Evolutionary conservation across 257 asterid species (phyloP).

Genomic region (Scutellaria baicalensis): DNA sequence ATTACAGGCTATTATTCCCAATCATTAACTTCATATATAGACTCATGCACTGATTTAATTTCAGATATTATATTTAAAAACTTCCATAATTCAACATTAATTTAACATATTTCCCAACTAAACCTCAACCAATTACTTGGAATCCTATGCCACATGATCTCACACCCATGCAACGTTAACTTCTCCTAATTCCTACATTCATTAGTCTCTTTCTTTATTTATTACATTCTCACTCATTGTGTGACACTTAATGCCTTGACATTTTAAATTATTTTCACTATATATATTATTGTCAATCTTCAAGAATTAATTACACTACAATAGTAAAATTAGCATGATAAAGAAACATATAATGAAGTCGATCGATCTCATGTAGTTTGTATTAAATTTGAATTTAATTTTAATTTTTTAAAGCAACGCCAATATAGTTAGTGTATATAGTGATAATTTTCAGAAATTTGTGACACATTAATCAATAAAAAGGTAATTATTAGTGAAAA

Average conservation of each 20-base stretch:
- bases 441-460: neutral
- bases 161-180: slow-evolving; percentile 11
- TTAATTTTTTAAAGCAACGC: too few relatives aligned
- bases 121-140: slow-evolving; percentile 37
- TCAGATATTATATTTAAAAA: neutral
- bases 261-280: too few relatives aligned
- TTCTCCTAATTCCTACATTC: neutral
- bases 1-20: slow-evolving; percentile 27
- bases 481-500: neutral
- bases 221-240: neutral
- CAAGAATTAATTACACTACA: too few relatives aligned
- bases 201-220: neutral
- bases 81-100: slow-evolving; percentile 9
- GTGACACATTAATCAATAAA: neutral
- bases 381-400: too few relatives aligned
- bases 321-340: too few relatives aligned
- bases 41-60: slow-evolving; percentile 8
- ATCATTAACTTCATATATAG: slow-evolving; percentile 14
- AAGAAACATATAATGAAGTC: too few relatives aligned
- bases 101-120: slow-evolving; percentile 26
- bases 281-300: too few relatives aligned
- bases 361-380: too few relatives aligned
- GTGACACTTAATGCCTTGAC: neutral
- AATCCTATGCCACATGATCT: slow-evolving; percentile 34
- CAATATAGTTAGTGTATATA: neutral